These are phyloP conservation scores for Moniliophthora roreri DNA, from an alignment of 1,284 basidiomycete genomes.

Conservation along the genomic window DNA sequence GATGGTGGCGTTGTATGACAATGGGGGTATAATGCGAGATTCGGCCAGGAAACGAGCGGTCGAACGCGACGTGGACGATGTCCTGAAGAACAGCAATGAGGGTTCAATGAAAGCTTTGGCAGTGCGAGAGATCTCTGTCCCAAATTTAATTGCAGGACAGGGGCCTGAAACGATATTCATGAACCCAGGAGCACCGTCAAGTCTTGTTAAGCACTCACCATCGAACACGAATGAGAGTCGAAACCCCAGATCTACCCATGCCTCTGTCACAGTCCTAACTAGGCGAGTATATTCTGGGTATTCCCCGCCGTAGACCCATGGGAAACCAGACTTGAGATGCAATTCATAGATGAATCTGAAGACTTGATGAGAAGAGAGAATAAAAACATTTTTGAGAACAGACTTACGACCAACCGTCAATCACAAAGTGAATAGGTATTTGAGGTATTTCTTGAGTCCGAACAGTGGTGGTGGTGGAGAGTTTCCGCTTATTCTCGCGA, in stretches of 20 bases:
- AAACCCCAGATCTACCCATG: conserved; percentile 76
- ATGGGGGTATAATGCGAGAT: conserved; percentile 75
- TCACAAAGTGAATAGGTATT: conserved; percentile 48
- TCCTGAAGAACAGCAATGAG: conserved; percentile 81
- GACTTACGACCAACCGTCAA: conserved; percentile 90
- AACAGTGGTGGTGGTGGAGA: conserved; percentile 54
- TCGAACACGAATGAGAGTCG: conserved; percentile 89
- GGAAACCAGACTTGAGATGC: conserved; percentile 60
- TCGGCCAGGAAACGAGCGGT: conserved; percentile 71
- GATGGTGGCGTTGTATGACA: conserved; percentile 62
- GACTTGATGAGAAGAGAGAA: conserved; percentile 8
- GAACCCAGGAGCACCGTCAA: conserved; percentile 25
- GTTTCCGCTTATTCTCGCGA: conserved; percentile 63
- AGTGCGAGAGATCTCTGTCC: conserved; percentile 63
- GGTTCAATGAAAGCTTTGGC: conserved; percentile 60
- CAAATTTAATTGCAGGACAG: conserved; percentile 72
- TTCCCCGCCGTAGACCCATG: conserved; percentile 88
- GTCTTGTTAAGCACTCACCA: conserved; percentile 49
- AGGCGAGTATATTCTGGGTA: conserved; percentile 60
- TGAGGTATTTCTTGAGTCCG: conserved; percentile 21
- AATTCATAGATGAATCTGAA: conserved; percentile 79
- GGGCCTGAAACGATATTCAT: conserved; percentile 49
- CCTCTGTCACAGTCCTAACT: conserved; percentile 54
- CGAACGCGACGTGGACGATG: conserved; percentile 69
- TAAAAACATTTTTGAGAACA: conserved; percentile 13